A percentile compares a stretch with the other conserved stretches of the same genome.
These are phyloP conservation scores for Colletotrichum theobromicola DNA, from an alignment of 2,329 filamentous ascomycete species.

Conservation along the genomic window DNA sequence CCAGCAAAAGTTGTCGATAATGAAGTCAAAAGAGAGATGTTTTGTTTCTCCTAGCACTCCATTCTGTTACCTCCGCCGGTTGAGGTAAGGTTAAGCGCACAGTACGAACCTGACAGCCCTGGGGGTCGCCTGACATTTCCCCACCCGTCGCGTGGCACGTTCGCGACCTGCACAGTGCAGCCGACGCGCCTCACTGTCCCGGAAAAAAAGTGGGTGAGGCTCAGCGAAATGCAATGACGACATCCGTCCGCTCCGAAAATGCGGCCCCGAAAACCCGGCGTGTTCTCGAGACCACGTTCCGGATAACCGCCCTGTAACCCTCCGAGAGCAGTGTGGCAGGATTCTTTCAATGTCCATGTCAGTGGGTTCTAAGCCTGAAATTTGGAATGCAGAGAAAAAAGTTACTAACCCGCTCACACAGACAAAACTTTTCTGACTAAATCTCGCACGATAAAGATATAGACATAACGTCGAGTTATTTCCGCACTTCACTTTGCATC, in stretches of 20 bases:
- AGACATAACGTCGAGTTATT: background rate
- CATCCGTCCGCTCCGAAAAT: slow-evolving; percentile 18
- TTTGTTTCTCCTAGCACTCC: background rate
- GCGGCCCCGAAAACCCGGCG: slow-evolving; percentile 18
- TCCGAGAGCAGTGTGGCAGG: background rate
- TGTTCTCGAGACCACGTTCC: background rate
- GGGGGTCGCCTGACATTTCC: background rate
- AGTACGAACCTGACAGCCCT: background rate
- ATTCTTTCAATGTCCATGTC: background rate
- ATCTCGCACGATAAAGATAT: background rate
- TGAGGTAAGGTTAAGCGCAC: background rate
- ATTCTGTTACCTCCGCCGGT: background rate
- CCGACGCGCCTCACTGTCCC: background rate
- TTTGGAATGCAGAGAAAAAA: background rate
- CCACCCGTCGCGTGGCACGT: background rate
- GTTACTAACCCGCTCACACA: background rate
- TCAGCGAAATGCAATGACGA: background rate
- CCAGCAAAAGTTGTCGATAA: background rate
- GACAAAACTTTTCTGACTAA: background rate
- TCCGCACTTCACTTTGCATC: background rate
- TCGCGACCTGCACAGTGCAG: background rate
- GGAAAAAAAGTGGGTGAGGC: background rate
- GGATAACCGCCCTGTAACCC: background rate
- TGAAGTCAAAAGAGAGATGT: background rate
- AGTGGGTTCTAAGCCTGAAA: background rate